Evolutionary conservation across 140 eudicot species (phyloP).

Genomic region (Stevia rebaudiana): DNA sequence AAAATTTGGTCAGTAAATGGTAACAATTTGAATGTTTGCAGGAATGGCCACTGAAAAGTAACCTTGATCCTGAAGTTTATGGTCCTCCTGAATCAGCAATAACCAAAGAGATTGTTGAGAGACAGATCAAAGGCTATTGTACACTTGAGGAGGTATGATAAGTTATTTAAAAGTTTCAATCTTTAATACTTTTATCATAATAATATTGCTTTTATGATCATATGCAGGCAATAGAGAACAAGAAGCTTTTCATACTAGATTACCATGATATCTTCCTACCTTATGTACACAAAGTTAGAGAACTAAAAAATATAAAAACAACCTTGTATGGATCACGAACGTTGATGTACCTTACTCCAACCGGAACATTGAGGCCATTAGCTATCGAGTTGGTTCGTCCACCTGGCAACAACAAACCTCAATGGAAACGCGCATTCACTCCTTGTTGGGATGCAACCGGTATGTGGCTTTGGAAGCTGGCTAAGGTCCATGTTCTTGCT

Average conservation of each 20-base stretch:
- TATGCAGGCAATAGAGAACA: slow-evolving; percentile 38
- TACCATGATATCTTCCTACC: slow-evolving; percentile 62
- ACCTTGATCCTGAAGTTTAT: slow-evolving; percentile 54
- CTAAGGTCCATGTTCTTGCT: slow-evolving; percentile 49
- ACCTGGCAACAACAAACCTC: slow-evolving; percentile 42
- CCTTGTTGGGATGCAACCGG: slow-evolving; percentile 42
- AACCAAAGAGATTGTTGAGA: slow-evolving; percentile 54
- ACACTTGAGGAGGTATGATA: slow-evolving; percentile 49
- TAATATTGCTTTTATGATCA: neutral
- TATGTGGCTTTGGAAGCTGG: slow-evolving; percentile 54
- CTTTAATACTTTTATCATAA: neutral
- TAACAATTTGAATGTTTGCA: slow-evolving; percentile 20
- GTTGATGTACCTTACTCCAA: slow-evolving; percentile 35
- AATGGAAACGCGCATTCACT: slow-evolving; percentile 44
- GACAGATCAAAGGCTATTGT: slow-evolving; percentile 47
- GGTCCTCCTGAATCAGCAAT: slow-evolving; percentile 78
- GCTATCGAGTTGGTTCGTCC: slow-evolving; percentile 53
- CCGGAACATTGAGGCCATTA: slow-evolving; percentile 39
- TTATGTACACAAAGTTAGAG: slow-evolving; percentile 40
- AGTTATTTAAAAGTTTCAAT: neutral
- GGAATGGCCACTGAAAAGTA: slow-evolving; percentile 79
- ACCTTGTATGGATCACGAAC: slow-evolving; percentile 52
- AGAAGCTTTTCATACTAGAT: slow-evolving; percentile 59
- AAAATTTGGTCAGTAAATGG: neutral
- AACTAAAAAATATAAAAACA: slow-evolving; percentile 22